Conservation (phyloP, 768 basidiomycete genomes). For the Mycena venus region DNA sequence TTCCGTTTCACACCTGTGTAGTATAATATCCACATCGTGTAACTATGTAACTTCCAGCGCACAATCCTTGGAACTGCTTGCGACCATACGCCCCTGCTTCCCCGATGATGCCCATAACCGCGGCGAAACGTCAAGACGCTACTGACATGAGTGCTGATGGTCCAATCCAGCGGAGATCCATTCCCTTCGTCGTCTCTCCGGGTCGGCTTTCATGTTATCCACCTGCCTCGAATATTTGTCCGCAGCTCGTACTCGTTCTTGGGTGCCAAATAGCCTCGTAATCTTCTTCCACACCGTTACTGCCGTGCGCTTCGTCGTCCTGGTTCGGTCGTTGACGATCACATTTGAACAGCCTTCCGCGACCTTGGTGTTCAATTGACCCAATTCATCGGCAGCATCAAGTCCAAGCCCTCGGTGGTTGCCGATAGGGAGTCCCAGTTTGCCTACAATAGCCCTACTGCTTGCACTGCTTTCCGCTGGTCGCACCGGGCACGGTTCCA, state of each 20-base stretch:
- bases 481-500: slow-evolving; percentile 18
- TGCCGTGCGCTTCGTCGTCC: slow-evolving; percentile 18
- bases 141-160: slow-evolving; percentile 12
- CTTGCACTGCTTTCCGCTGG: slow-evolving; percentile 29
- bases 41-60: background rate
- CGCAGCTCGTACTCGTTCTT: slow-evolving; percentile 2
- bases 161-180: slow-evolving; percentile 20
- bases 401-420: slow-evolving; percentile 29
- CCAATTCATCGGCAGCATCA: slow-evolving; percentile 23
- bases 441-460: slow-evolving; percentile 23
- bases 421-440: slow-evolving; percentile 27
- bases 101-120: background rate
- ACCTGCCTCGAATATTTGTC: background rate
- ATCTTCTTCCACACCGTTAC: slow-evolving; percentile 29
- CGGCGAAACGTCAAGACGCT: background rate
- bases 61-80: background rate
- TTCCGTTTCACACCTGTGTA: background rate
- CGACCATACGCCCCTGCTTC: background rate
- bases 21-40: background rate
- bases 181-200: slow-evolving; percentile 11
- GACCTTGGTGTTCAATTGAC: background rate
- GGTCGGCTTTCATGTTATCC: slow-evolving; percentile 18
- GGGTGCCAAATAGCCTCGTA: slow-evolving; percentile 22
- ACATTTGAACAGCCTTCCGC: slow-evolving; percentile 24
- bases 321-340: slow-evolving; percentile 27